Evolutionary conservation across 148 eudicot genomes (phyloP).

Genomic region (Selenicereus undatus): DNA sequence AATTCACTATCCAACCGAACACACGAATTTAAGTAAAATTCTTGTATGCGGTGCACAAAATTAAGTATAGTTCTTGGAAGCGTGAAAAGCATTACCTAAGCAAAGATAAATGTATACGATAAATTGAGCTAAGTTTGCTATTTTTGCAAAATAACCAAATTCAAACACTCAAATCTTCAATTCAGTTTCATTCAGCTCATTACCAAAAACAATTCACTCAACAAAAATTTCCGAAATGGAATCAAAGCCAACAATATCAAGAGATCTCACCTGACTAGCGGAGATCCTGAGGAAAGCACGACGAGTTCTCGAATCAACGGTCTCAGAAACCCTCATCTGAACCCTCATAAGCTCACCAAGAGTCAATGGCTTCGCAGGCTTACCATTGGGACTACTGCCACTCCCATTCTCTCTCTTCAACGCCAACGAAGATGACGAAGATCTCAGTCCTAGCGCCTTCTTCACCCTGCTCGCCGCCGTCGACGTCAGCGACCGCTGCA

Average conservation of each 20-base stretch:
- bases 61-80: too few relatives aligned
- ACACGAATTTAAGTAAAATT: not conserved
- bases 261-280: conserved; percentile 69
- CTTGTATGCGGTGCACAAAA: too few relatives aligned
- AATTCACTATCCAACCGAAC: not conserved
- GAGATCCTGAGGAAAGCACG: conserved; percentile 75
- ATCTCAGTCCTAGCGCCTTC: conserved; percentile 83
- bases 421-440: conserved; percentile 37
- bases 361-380: conserved; percentile 48
- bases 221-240: not conserved
- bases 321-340: conserved; percentile 83
- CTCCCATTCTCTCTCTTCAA: conserved; percentile 37
- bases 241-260: not conserved
- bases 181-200: conserved; percentile 7
- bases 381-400: conserved; percentile 26
- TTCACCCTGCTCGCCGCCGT: conserved; percentile 85
- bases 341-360: conserved; percentile 85
- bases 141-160: conserved; percentile 8
- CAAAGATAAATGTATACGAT: too few relatives aligned
- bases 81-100: too few relatives aligned
- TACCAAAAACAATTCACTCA: not conserved
- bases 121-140: not conserved
- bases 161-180: conserved; percentile 1
- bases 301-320: conserved; percentile 72
- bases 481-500: conserved; percentile 65